Conservation (phyloP, 805 yeast species). For the Wickerhamiella sergipiensis region DNA sequence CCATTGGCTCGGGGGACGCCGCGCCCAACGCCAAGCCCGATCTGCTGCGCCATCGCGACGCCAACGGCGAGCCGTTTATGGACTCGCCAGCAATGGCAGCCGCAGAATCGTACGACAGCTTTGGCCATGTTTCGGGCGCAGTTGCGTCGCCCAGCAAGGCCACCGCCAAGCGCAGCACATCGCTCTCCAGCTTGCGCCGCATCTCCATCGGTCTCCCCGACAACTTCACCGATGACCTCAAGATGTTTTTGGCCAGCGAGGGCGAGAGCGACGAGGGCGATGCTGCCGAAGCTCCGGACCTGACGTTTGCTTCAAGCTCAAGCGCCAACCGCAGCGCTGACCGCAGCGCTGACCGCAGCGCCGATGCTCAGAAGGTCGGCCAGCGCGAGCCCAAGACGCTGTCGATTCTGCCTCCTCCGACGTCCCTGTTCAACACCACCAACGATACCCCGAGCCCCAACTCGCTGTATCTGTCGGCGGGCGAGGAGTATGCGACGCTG, state of each 20-base stretch:
- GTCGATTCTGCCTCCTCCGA: background rate
- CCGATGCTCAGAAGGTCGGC: no score
- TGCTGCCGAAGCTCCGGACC: constrained; percentile 1
- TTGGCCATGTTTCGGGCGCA: background rate
- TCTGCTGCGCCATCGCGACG: background rate
- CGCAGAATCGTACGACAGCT: background rate
- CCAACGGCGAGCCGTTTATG: background rate
- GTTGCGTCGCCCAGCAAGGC: background rate
- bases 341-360: background rate
- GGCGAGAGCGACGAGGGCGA: background rate
- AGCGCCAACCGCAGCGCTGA: background rate
- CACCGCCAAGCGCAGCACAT: background rate
- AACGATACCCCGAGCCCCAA: constrained; percentile 5
- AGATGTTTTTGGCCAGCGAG: constrained; percentile 8
- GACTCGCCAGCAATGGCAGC: background rate
- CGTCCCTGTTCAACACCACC: background rate
- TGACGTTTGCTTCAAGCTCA: constrained; percentile 3
- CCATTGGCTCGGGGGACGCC: background rate
- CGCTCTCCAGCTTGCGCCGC: background rate
- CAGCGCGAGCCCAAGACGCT: background rate
- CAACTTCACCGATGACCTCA: constrained; percentile 15
- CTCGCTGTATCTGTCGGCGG: background rate
- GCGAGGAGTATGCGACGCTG: background rate
- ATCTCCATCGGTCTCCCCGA: constrained; percentile 2
- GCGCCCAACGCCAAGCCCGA: background rate